Percentiles rank a stretch among this genome's conserved stretches.
These are phyloP conservation scores for Pestalotiopsis sp. DNA, from an alignment of 2,329 filamentous ascomycete species.

Conservation along the genomic window DNA sequence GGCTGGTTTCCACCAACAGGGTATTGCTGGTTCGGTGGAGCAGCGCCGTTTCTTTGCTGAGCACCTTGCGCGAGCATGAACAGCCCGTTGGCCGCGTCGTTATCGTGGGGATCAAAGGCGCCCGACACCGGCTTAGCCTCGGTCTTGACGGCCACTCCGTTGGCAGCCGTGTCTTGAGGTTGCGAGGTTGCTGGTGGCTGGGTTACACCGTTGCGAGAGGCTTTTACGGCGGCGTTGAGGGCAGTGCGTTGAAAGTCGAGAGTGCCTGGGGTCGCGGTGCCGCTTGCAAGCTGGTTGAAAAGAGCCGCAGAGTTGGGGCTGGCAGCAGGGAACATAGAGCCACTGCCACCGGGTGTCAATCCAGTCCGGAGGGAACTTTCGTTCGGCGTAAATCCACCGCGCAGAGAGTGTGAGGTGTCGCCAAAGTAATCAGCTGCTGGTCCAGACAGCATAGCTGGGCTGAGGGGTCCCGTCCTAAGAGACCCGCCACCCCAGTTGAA, in stretches of 20 bases:
- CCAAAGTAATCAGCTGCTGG: constrained; percentile 86
- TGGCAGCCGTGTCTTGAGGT: constrained; percentile 50
- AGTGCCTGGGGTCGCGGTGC: constrained; percentile 85
- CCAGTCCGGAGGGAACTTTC: constrained; percentile 92
- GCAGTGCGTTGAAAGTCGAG: constrained; percentile 95
- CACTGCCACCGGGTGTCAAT: constrained; percentile 89
- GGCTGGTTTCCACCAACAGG: constrained; percentile 46
- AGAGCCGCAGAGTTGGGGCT: constrained; percentile 86
- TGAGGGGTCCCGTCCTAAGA: constrained; percentile 87
- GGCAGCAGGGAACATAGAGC: constrained; percentile 94
- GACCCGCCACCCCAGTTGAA: constrained; percentile 84
- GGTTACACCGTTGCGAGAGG: constrained; percentile 48
- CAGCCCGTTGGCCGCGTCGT: constrained; percentile 92
- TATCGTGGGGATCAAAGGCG: constrained; percentile 85
- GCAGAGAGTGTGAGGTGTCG: constrained; percentile 72
- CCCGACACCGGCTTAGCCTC: constrained; percentile 59
- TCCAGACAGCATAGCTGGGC: constrained; percentile 95
- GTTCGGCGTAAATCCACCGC: constrained; percentile 91
- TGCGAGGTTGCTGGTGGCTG: constrained; percentile 48
- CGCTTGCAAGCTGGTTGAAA: constrained; percentile 77
- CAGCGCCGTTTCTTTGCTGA: constrained; percentile 57
- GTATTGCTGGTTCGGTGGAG: constrained; percentile 50
- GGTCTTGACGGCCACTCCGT: constrained; percentile 46
- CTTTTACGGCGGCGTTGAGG: constrained; percentile 74
- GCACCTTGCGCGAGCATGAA: constrained; percentile 82